Base-by-base conservation (phyloP, 2,329 filamentous ascomycete genomes). In the Fusarium armeniacum region DNA sequence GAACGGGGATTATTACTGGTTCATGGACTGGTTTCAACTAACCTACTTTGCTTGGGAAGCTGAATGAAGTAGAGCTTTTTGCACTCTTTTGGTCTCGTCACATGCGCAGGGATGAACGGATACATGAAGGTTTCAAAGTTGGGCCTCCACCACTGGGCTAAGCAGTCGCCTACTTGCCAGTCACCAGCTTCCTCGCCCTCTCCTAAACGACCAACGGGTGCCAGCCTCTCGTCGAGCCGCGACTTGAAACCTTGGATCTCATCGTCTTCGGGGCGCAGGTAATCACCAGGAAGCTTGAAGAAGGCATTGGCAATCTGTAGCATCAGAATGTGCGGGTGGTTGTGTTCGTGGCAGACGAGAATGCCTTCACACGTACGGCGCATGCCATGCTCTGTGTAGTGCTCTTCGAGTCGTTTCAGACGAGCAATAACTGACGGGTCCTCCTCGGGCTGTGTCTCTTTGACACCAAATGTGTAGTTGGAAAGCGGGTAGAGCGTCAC, bases 71-170 rank as follows among this genome's bases (percentile, higher is more conserved):
- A 99, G 43, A 98, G 86, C 86, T 99, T 99, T 86, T 99, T 99
- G 84, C 95, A 97, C 84, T 99, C 96, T 84, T 99, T 99, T 10
- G 96, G 96, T 54, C 96, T 87, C 20, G 95, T 98, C 67, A 98
- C 93, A 82, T 99, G 96, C 20, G 94, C 93, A 10, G 96, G 96
- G 60, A 98, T 91, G 81, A 98, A 99, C 1, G 96, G 96, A 79
- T 99, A 99, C 94, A 99, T 98, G 85, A 98, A 98, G 3, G 96
- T 98, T 85, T 99, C 96, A 79, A 98, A 98, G 84, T 98, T 99
- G 56, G 96, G 96, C 61, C 96, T 87, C 94, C 95, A 99, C 96
- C 96, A 99, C 83, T 98, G 94, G 56, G 96, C 95, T 59, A 99
- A 86, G 50, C 94, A 97, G 79, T 98, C 96, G 74, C 93, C 93